A percentile compares a stretch with the other conserved stretches of the same genome.
Evolutionary conservation across 768 basidiomycete genomes (phyloP).

Genomic region (Phanerochaete carnosa): DNA sequence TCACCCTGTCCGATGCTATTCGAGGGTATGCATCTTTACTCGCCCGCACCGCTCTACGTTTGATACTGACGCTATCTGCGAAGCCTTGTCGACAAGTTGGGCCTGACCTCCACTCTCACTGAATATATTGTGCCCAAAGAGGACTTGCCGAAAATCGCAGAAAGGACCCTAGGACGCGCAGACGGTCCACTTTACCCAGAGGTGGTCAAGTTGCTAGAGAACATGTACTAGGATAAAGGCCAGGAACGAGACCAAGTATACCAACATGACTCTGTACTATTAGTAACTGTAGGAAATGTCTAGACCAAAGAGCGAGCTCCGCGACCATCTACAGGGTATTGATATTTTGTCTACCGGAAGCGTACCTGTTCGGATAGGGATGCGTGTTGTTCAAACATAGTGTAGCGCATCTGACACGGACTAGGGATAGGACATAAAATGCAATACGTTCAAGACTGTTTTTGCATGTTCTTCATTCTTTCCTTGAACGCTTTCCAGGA

Average conservation of each 20-base stretch:
- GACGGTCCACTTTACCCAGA: slow-evolving; percentile 6
- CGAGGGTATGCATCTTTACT: slow-evolving; percentile 40
- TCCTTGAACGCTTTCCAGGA: slow-evolving; percentile 39
- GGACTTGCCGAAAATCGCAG: slow-evolving; percentile 53
- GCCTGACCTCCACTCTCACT: slow-evolving; percentile 51
- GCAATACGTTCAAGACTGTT: no score
- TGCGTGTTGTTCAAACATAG: neutral
- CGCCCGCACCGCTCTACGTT: neutral
- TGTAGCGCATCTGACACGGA: neutral
- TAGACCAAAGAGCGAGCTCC: neutral
- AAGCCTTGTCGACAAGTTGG: slow-evolving; percentile 61
- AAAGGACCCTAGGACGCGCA: slow-evolving; percentile 12
- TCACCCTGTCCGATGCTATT: slow-evolving; percentile 50
- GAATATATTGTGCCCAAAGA: slow-evolving; percentile 62
- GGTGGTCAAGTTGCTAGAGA: slow-evolving; percentile 9
- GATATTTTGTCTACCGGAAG: neutral
- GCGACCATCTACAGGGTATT: neutral
- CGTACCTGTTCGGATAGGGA: neutral
- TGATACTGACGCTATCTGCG: neutral
- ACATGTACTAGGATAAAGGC: slow-evolving; percentile 1
- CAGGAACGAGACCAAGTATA: neutral
- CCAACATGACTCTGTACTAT: neutral
- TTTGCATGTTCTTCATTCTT: neutral
- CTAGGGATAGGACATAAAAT: no score
- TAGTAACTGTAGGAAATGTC: neutral